These are phyloP conservation scores for Dryas octopetala DNA, from an alignment of 306 rosid genomes.

Conservation along the genomic window DNA sequence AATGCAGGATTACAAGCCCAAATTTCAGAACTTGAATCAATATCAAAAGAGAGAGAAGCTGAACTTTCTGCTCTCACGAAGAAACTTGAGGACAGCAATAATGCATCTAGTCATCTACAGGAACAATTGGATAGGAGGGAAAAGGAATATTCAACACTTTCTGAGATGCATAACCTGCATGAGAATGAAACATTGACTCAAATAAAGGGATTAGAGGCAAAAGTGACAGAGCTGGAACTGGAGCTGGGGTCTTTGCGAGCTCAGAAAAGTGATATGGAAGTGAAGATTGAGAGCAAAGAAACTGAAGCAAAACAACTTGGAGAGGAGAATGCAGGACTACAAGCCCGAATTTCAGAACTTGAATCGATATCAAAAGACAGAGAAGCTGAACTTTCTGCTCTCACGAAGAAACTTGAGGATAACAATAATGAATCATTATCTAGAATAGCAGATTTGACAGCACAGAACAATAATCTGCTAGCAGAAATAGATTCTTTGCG, in stretches of 20 bases:
- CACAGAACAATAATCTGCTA: conserved; percentile 53
- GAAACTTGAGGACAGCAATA: conserved; percentile 36
- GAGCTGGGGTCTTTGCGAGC: conserved; percentile 49
- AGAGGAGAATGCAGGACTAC: conserved; percentile 48
- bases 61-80: conserved; percentile 46
- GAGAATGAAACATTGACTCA: conserved; percentile 46
- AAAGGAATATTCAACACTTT: conserved; percentile 48
- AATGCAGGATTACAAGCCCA: conserved; percentile 46
- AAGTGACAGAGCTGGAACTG: conserved; percentile 33
- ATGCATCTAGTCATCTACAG: conserved; percentile 41
- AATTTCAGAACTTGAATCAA: conserved; percentile 51
- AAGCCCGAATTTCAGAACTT: conserved; percentile 48
- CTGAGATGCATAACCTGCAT: conserved; percentile 49
- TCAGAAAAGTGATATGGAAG: conserved; percentile 48
- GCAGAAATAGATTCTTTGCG: conserved; percentile 38
- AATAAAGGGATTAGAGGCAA: conserved; percentile 37
- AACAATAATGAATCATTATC: conserved; percentile 44
- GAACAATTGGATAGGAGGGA: conserved; percentile 54
- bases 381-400: conserved; percentile 49
- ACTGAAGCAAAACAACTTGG: conserved; percentile 47
- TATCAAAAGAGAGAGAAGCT: conserved; percentile 51
- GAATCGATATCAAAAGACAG: conserved; percentile 51
- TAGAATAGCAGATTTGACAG: conserved; percentile 53
- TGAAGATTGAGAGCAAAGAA: conserved; percentile 37
- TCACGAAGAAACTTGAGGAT: conserved; percentile 57